Evolutionary conservation across 2,329 filamentous ascomycete species (phyloP).

Genomic region (Triangularia setosa): DNA sequence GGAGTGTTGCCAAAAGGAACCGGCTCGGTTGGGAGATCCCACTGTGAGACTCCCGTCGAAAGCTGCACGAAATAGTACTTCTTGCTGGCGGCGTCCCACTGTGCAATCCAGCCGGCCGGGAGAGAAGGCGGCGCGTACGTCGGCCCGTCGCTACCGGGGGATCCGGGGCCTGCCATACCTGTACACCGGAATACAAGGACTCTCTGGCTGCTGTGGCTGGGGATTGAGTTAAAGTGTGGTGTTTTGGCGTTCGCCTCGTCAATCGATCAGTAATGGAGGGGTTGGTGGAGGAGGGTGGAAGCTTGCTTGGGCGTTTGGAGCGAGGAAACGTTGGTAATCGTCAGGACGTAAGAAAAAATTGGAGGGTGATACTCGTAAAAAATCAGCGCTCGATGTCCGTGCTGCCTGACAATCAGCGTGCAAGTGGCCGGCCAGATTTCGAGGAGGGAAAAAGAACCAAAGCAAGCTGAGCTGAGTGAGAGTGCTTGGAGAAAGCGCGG

Average conservation of each 20-base stretch:
- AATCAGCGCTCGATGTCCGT: background rate
- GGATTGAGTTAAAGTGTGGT: background rate
- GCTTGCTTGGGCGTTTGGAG: background rate
- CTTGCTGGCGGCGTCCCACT: constrained; percentile 61
- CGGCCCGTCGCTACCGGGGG: constrained; percentile 56
- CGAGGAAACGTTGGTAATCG: background rate
- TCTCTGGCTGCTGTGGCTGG: background rate
- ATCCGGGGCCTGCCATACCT: constrained; percentile 54
- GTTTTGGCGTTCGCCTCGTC: background rate
- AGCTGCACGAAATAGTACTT: constrained; percentile 72
- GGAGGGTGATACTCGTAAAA: background rate
- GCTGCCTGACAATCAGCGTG: background rate
- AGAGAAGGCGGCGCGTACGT: constrained; percentile 57
- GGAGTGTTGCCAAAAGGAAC: constrained; percentile 59
- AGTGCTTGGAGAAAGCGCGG: background rate
- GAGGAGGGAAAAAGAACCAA: background rate
- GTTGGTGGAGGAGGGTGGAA: background rate
- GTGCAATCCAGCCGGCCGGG: constrained; percentile 64
- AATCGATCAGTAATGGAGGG: background rate
- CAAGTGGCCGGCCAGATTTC: background rate
- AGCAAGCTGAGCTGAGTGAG: constrained; percentile 5
- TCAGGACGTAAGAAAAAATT: background rate
- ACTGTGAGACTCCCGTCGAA: constrained; percentile 67
- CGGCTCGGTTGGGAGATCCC: constrained; percentile 66
- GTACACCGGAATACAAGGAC: background rate